These are phyloP conservation scores for Aquilaria sinensis DNA, from an alignment of 345 rosid species.

Conservation along the genomic window DNA sequence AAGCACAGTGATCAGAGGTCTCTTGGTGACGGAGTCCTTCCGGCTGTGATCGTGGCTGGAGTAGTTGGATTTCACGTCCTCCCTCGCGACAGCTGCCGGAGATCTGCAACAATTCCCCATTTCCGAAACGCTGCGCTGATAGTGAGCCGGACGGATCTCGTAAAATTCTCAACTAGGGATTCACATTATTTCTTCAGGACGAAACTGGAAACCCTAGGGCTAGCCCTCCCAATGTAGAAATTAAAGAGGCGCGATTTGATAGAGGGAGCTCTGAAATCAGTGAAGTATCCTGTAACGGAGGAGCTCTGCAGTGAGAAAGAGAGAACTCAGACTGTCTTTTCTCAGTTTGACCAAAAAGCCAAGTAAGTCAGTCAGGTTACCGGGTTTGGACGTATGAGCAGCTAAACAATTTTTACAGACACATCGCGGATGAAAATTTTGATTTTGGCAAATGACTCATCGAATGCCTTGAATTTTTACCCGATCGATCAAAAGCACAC, in stretches of 20 bases:
- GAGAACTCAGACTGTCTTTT: background rate
- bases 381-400: too few species aligned
- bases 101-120: constrained; percentile 99
- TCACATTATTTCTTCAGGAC: constrained; percentile 32
- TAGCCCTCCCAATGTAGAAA: constrained; percentile 13
- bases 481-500: background rate
- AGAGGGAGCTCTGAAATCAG: background rate
- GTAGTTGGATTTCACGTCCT: constrained; percentile 85
- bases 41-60: constrained; percentile 64
- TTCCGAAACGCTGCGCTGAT: constrained; percentile 9
- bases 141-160: constrained; percentile 20
- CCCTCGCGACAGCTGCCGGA: constrained; percentile 97
- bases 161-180: constrained; percentile 28
- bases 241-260: background rate
- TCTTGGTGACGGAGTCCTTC: constrained; percentile 47
- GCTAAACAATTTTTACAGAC: too few species aligned
- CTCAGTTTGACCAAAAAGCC: too few species aligned
- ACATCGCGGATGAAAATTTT: background rate
- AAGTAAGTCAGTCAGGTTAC: background rate
- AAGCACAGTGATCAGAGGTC: constrained; percentile 69
- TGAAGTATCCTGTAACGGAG: constrained; percentile 12
- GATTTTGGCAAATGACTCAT: constrained; percentile 28
- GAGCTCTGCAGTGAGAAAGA: constrained; percentile 14
- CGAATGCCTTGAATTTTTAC: constrained; percentile 1
- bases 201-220: constrained; percentile 13